These are phyloP conservation scores for Pyrenopolyporus hunteri DNA, from an alignment of 495 filamentous ascomycete genomes.

Conservation along the genomic window DNA sequence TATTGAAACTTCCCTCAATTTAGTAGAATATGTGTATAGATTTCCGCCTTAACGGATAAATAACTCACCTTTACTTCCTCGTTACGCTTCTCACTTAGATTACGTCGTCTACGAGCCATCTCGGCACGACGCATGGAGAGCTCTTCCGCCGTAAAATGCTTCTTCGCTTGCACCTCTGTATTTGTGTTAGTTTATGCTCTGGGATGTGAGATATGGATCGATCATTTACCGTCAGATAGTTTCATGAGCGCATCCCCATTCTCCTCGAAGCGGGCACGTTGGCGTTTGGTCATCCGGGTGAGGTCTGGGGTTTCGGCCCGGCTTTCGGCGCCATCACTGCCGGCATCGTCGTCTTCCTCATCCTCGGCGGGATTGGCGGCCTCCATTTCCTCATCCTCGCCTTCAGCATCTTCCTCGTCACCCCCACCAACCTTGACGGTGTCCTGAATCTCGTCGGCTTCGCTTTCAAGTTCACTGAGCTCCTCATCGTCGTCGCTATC, in stretches of 20 bases:
- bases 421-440: slow-evolving; percentile 49
- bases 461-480: slow-evolving; percentile 55
- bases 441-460: slow-evolving; percentile 57
- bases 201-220: background rate
- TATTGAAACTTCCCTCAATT: background rate
- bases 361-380: slow-evolving; percentile 60
- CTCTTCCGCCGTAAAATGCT: slow-evolving; percentile 90
- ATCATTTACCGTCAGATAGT: slow-evolving; percentile 70
- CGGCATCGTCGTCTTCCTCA: slow-evolving; percentile 68
- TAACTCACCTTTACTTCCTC: slow-evolving; percentile 91
- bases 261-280: slow-evolving; percentile 75
- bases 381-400: slow-evolving; percentile 67
- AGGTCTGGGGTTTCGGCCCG: slow-evolving; percentile 75
- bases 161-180: slow-evolving; percentile 90
- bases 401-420: slow-evolving; percentile 60
- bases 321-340: slow-evolving; percentile 70
- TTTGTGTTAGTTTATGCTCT: slow-evolving; percentile 10
- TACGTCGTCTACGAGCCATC: slow-evolving; percentile 94
- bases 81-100: slow-evolving; percentile 96
- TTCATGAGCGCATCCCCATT: slow-evolving; percentile 65
- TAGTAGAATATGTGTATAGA: background rate
- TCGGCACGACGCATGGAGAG: slow-evolving; percentile 93
- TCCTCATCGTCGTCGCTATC: slow-evolving; percentile 56
- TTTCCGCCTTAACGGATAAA: no score
- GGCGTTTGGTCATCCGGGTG: slow-evolving; percentile 86